Conservation (phyloP, 768 basidiomycete species). For the Phanerodontia chrysosporium region DNA sequence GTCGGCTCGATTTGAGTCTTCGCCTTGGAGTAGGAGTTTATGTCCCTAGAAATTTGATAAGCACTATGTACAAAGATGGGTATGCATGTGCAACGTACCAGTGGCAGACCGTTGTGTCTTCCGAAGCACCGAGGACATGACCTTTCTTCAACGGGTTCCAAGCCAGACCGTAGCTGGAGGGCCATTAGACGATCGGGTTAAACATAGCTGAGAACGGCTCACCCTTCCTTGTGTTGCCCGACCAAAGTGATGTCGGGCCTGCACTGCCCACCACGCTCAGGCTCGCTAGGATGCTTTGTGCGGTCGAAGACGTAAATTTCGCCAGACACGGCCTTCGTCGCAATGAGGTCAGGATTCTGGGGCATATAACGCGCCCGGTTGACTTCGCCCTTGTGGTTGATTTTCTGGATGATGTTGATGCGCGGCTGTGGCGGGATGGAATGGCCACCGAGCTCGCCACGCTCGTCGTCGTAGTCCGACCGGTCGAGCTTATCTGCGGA, state of each 20-base stretch:
- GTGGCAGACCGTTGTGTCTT: slow-evolving; percentile 93
- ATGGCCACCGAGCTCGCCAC: slow-evolving; percentile 92
- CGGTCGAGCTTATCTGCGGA: slow-evolving; percentile 77
- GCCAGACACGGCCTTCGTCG: slow-evolving; percentile 88
- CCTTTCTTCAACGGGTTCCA: slow-evolving; percentile 88
- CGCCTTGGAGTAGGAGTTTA: slow-evolving; percentile 81
- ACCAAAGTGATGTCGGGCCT: slow-evolving; percentile 88
- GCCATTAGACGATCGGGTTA: no score
- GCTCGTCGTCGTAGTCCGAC: slow-evolving; percentile 84
- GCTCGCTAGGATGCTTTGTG: slow-evolving; percentile 94
- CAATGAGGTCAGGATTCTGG: slow-evolving; percentile 95
- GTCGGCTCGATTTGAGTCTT: slow-evolving; percentile 82
- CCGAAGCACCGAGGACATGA: slow-evolving; percentile 85
- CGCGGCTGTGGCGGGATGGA: slow-evolving; percentile 80
- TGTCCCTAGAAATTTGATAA: no score
- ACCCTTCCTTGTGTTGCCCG: slow-evolving; percentile 94
- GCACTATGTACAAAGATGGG: no score
- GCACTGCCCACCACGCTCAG: slow-evolving; percentile 77
- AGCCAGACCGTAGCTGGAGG: slow-evolving; percentile 77
- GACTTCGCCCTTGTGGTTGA: slow-evolving; percentile 94
- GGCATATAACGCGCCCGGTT: slow-evolving; percentile 99
- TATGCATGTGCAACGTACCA: slow-evolving; percentile 44
- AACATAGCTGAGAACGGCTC: no score
- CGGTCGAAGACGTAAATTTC: slow-evolving; percentile 95
- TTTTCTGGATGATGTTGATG: slow-evolving; percentile 86